phyloP scores from a whole-genome alignment of 2,329 filamentous ascomycete species.

The Paecilomyces dactylethromorphus region DNA sequence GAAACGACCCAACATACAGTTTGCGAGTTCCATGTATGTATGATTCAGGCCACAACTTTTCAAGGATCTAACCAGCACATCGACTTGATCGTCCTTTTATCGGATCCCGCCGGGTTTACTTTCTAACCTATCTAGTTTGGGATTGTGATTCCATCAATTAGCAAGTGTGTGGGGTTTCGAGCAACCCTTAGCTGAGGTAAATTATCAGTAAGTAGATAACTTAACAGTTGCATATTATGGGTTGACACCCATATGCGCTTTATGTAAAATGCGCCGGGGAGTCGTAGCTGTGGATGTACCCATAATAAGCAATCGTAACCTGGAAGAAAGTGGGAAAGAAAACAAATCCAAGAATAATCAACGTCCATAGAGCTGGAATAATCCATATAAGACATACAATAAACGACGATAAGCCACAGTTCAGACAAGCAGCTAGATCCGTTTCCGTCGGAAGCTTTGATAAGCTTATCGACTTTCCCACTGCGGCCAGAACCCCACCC shows the following conservation, averaged over 20 bases:
- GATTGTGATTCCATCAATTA: not conserved
- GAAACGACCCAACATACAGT: not conserved
- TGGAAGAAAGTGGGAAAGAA: too few species aligned
- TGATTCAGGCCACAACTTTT: not conserved
- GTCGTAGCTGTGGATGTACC: too few species aligned
- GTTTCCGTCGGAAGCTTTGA: not conserved
- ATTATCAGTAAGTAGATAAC: too few species aligned
- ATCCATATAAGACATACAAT: too few species aligned
- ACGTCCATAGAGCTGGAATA: not conserved
- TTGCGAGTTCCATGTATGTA: not conserved
- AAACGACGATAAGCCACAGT: not conserved
- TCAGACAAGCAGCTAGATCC: not conserved
- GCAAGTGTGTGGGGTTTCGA: not conserved
- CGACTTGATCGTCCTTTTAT: not conserved
- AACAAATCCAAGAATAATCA: too few species aligned
- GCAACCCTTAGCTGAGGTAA: not conserved
- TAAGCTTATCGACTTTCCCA: not conserved
- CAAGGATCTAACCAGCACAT: not conserved
- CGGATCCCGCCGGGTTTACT: not conserved
- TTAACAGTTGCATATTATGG: too few species aligned
- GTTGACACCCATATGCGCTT: too few species aligned
- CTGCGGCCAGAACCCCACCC: not conserved
- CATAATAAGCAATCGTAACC: too few species aligned
- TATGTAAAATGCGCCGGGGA: too few species aligned
- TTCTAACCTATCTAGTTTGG: not conserved